Evolutionary conservation across 2,329 filamentous ascomycete genomes (phyloP).

Genomic region (Trichoderma sp.): DNA sequence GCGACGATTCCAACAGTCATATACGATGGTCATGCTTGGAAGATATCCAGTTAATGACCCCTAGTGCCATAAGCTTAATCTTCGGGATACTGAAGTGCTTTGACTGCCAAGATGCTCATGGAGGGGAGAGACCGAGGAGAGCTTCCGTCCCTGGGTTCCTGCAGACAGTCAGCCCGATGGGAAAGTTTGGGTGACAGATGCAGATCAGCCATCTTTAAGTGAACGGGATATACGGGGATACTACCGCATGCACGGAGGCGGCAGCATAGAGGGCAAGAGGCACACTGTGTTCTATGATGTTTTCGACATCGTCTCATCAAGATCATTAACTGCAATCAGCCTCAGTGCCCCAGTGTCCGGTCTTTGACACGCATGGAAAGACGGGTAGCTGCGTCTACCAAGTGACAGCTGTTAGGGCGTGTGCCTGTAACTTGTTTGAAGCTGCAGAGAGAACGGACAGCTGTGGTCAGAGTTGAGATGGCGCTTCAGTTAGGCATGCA

Average conservation of each 20-base stretch:
- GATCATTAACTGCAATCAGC: constrained; percentile 4
- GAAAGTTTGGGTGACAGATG: background rate
- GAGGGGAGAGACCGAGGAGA: background rate
- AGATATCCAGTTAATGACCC: background rate
- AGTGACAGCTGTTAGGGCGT: constrained; percentile 12
- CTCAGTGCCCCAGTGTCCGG: background rate
- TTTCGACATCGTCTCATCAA: background rate
- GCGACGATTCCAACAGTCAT: background rate
- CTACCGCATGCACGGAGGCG: too few species aligned
- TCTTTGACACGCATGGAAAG: background rate
- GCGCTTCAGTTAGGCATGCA: background rate
- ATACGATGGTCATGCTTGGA: background rate
- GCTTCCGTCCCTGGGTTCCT: background rate
- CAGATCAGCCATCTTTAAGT: background rate
- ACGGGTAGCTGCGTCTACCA: background rate
- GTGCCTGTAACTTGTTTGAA: background rate
- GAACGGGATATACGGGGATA: background rate
- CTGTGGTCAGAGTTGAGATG: background rate
- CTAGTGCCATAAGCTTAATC: background rate
- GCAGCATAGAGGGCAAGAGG: background rate
- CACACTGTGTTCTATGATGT: background rate
- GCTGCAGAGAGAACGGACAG: background rate
- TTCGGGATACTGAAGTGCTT: background rate
- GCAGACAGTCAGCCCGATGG: background rate
- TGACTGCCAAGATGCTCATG: background rate